Evolutionary conservation across 768 basidiomycete species (phyloP).

Genomic region (Chalciporus sphaerocephalus): DNA sequence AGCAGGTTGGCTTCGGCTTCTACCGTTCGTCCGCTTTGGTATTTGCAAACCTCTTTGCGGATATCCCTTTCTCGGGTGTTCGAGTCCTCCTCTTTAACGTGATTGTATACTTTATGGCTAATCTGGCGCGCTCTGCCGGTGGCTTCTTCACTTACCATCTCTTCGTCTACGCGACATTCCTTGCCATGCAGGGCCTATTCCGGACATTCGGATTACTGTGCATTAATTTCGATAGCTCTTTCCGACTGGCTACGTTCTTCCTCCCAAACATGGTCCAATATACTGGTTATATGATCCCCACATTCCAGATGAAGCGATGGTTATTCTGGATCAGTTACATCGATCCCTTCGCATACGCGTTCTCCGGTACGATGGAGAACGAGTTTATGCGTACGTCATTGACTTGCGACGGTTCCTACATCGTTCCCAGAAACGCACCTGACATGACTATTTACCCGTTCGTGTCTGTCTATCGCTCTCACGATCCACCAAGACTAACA

Average conservation of each 20-base stretch:
- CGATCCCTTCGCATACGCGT: slow-evolving; percentile 55
- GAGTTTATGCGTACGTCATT: slow-evolving; percentile 43
- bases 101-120: slow-evolving; percentile 18
- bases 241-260: slow-evolving; percentile 24
- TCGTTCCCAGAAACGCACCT: slow-evolving; percentile 62
- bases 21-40: slow-evolving; percentile 48
- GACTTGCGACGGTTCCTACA: slow-evolving; percentile 51
- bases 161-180: slow-evolving; percentile 46
- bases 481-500: not conserved
- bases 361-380: slow-evolving; percentile 38
- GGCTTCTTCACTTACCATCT: slow-evolving; percentile 39
- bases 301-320: slow-evolving; percentile 2
- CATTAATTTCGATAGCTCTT: not conserved
- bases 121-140: slow-evolving; percentile 34
- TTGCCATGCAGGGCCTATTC: slow-evolving; percentile 76
- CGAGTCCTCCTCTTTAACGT: slow-evolving; percentile 8
- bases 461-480: slow-evolving; percentile 28
- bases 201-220: slow-evolving; percentile 30
- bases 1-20: not conserved
- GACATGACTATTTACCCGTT: slow-evolving; percentile 62
- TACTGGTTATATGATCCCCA: slow-evolving; percentile 38
- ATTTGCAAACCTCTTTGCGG: slow-evolving; percentile 42
- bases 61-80: slow-evolving; percentile 38
- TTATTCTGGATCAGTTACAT: slow-evolving; percentile 51
- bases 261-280: slow-evolving; percentile 40